A percentile compares a stretch with the other conserved stretches of the same genome.
Evolutionary conservation across 2,329 filamentous ascomycete genomes (phyloP).

Genomic region (Xylariaceae sp.): DNA sequence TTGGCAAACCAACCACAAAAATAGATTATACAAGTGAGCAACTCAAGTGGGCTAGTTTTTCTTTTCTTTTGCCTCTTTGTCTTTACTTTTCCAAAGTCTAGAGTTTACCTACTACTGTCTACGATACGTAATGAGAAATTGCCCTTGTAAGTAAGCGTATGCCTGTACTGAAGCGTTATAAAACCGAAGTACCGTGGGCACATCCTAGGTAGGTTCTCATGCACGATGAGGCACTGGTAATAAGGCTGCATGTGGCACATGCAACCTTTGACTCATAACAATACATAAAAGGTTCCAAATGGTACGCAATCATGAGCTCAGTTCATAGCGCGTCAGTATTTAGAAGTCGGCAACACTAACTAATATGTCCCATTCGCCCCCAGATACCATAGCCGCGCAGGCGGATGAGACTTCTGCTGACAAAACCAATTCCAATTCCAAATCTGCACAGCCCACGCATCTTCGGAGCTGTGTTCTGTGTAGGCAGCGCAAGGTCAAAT

Average conservation of each 20-base stretch:
- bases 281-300: not conserved
- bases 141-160: slow-evolving; percentile 17
- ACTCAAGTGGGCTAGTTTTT: no score
- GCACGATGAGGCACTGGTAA: no score
- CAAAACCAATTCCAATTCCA: not conserved
- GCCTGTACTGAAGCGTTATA: slow-evolving; percentile 12
- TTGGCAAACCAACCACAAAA: no score
- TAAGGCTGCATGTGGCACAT: no score
- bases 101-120: no score
- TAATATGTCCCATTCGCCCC: slow-evolving; percentile 13
- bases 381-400: not conserved
- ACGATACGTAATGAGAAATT: no score
- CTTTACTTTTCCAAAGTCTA: no score
- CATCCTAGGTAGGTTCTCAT: no score
- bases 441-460: slow-evolving; percentile 20
- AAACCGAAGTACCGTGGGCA: not conserved
- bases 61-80: no score
- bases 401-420: not conserved
- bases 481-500: slow-evolving; percentile 35
- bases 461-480: slow-evolving; percentile 32
- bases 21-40: no score
- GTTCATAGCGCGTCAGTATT: not conserved
- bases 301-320: not conserved
- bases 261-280: not conserved
- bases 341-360: not conserved